Percentiles rank a stretch among this genome's conserved stretches.
phyloP scores from a whole-genome alignment of 495 filamentous ascomycete genomes.

The Chaetomidium leptoderma region DNA sequence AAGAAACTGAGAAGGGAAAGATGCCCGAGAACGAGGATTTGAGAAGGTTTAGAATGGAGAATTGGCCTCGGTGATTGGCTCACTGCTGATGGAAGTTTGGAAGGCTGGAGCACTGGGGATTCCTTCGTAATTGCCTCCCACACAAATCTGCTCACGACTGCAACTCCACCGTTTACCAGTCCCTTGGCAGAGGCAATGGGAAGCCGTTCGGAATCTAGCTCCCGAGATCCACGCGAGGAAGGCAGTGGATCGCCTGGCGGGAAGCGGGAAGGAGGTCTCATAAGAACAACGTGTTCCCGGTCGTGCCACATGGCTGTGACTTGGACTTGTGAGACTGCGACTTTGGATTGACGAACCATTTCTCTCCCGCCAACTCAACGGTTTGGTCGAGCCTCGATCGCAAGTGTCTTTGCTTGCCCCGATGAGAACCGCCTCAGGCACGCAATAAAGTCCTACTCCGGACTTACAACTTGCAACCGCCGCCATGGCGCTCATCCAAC shows the following conservation, averaged over 20 bases:
- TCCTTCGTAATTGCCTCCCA: too few species aligned
- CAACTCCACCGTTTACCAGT: slow-evolving; percentile 1
- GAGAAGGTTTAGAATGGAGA: slow-evolving; percentile 3
- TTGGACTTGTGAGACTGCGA: too few species aligned
- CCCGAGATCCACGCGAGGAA: not conserved
- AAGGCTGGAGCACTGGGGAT: too few species aligned
- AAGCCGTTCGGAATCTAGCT: not conserved
- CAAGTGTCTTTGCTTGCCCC: too few species aligned
- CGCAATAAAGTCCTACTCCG: not conserved
- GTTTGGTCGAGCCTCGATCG: too few species aligned
- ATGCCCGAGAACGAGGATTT: not conserved
- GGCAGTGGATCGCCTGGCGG: not conserved
- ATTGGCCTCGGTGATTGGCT: too few species aligned
- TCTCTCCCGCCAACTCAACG: too few species aligned
- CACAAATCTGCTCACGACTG: slow-evolving; percentile 1
- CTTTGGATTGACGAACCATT: too few species aligned
- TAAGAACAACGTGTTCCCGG: not conserved
- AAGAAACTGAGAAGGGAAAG: not conserved
- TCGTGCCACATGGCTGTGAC: not conserved
- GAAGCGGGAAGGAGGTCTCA: not conserved
- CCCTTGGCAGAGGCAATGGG: not conserved
- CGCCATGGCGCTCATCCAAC: slow-evolving; percentile 10
- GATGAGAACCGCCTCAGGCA: too few species aligned
- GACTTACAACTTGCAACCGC: not conserved
- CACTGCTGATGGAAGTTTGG: too few species aligned